Evolutionary conservation across 805 yeast genomes (phyloP).

Genomic region (Spathaspora sp.): DNA sequence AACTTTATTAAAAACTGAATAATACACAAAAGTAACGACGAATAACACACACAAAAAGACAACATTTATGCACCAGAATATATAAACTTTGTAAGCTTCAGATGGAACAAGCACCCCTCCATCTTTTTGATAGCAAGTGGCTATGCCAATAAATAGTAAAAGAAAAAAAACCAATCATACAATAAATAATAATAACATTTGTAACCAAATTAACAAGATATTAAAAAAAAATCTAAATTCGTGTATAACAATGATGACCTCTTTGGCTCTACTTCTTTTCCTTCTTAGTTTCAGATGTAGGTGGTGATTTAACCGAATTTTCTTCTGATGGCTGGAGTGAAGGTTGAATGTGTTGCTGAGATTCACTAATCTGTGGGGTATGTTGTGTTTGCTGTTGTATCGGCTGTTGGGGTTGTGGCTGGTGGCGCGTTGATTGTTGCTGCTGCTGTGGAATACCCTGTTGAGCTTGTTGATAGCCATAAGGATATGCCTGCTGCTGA

Average conservation of each 20-base stretch:
- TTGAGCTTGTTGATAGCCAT: slow-evolving; percentile 6
- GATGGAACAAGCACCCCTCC: background rate
- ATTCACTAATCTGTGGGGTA: background rate
- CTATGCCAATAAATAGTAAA: background rate
- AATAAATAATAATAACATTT: slow-evolving; percentile 1
- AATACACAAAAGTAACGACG: background rate
- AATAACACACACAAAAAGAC: background rate
- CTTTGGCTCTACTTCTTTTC: slow-evolving; percentile 2
- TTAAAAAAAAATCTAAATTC: background rate
- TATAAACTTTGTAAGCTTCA: background rate
- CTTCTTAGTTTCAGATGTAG: slow-evolving; percentile 1
- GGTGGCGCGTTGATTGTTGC: slow-evolving; percentile 7
- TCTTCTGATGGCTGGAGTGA: background rate
- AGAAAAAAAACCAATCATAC: background rate
- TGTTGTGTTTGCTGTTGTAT: background rate
- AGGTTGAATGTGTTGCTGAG: background rate
- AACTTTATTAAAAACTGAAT: background rate
- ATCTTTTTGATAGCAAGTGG: background rate
- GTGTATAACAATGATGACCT: slow-evolving; percentile 1
- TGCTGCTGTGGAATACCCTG: slow-evolving; percentile 5
- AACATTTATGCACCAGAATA: background rate
- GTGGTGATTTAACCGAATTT: background rate
- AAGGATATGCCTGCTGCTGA: slow-evolving; percentile 4
- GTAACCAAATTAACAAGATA: slow-evolving; percentile 1
- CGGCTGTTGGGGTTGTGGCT: slow-evolving; percentile 2